phyloP scores from a whole-genome alignment of 805 yeast species.

The Ogataea corticis region DNA sequence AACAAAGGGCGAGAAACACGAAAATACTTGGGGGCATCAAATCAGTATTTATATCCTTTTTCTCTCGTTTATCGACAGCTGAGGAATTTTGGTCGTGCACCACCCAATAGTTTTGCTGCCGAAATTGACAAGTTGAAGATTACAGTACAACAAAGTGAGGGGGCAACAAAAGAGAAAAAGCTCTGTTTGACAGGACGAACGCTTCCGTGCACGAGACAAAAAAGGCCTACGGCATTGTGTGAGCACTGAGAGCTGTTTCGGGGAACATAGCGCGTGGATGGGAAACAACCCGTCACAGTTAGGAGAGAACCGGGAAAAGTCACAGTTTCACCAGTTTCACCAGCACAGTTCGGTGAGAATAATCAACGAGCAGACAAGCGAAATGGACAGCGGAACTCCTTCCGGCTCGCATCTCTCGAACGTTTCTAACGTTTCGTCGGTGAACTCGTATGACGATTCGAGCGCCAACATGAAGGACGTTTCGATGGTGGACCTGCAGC shows the following conservation, averaged over 20 bases:
- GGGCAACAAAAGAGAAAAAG: neutral
- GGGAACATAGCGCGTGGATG: constrained; percentile 1
- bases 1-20: neutral
- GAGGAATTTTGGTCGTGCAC: constrained; percentile 9
- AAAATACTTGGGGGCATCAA: neutral
- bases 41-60: neutral
- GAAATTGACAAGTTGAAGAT: constrained; percentile 6
- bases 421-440: constrained; percentile 9
- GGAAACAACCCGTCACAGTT: constrained; percentile 7
- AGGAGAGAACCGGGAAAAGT: constrained; percentile 1
- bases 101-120: neutral
- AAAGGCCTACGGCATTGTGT: no score
- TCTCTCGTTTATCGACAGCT: neutral
- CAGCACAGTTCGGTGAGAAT: neutral
- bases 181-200: neutral
- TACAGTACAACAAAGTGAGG: constrained; percentile 2
- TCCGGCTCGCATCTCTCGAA: constrained; percentile 11
- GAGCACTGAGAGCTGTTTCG: neutral
- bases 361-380: neutral
- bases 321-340: no score
- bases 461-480: constrained; percentile 31
- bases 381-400: constrained; percentile 9
- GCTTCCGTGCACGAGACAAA: neutral
- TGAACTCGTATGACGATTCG: constrained; percentile 15
- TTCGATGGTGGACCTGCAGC: constrained; percentile 37